phyloP scores from a whole-genome alignment of 768 basidiomycete species.

The Agaricus subrufescens region DNA sequence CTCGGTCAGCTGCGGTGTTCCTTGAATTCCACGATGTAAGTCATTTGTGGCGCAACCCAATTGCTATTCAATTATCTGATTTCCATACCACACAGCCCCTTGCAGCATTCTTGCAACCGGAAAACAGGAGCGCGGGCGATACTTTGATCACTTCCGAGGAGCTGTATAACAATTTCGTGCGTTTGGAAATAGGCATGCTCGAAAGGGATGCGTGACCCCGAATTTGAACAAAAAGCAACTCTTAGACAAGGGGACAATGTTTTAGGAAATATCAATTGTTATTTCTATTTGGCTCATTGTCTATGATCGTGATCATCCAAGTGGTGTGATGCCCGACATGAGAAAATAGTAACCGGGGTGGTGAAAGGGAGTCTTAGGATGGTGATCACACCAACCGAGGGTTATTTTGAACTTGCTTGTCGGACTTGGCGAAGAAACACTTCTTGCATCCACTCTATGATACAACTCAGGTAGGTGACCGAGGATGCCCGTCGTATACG shows the following conservation, averaged over 20 bases:
- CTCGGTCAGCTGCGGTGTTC: constrained; percentile 50
- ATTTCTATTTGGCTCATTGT: not conserved
- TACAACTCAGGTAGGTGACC: too few species aligned
- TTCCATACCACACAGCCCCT: constrained; percentile 36
- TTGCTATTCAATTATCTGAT: not conserved
- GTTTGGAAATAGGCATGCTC: constrained; percentile 3
- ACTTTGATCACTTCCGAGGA: constrained; percentile 66
- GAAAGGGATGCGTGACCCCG: not conserved
- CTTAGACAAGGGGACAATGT: not conserved
- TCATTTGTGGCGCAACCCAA: constrained; percentile 3
- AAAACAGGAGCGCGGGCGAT: constrained; percentile 52
- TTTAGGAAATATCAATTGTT: not conserved
- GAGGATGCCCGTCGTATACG: too few species aligned
- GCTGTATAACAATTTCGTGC: constrained; percentile 68
- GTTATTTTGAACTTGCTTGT: too few species aligned
- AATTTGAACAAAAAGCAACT: not conserved
- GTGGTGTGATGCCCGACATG: too few species aligned
- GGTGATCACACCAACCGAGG: too few species aligned
- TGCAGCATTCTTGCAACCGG: constrained; percentile 59
- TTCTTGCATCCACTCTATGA: too few species aligned
- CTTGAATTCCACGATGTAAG: constrained; percentile 64
- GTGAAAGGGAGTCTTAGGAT: too few species aligned
- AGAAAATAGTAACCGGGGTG: too few species aligned
- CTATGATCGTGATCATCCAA: not conserved
- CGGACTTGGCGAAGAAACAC: too few species aligned